Base-by-base conservation (phyloP, 331 rosid species). In the Saraca asoca region DNA sequence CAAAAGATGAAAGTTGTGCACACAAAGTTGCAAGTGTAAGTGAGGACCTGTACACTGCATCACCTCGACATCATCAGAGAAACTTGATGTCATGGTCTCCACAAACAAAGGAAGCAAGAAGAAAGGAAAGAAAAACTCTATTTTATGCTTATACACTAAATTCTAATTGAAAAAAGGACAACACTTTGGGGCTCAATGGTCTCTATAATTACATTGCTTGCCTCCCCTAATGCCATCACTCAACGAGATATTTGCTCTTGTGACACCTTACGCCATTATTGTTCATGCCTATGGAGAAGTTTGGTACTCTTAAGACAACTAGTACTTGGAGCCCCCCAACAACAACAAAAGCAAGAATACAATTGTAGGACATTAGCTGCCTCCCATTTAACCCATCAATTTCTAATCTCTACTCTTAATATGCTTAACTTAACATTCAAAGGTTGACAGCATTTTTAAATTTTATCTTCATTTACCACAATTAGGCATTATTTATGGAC, bases 81-180 rank as follows among this genome's bases (percentile, higher is more conserved):
- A 42, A 62, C n/a, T 62, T 63, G 56, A 46, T 46, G 68, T 18
- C 56, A 46, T 63, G 39, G 44, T 62, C 39, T 43, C 16, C 68
- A 31, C 55, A 66, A 75, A 73, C 74, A 72, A n/a, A 72, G 66
- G 72, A 19, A 57, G 33, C 58, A 67, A 62, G 58, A 33, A 51
- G 59, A 72, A 74, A 65, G 51, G 12, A 24, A n/a, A 24, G 51
- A 57, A 16, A 62, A 57, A 24, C 68, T 14, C 60, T 35, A 80
- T 68, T n/a, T n/a, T 76, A 76, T 80, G 85, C 85, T 57, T 39
- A 17, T 8, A 58, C 78, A 72, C 81, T 68, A 76, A 14, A 73
- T 68, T 80, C 76, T 76, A 72, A 76, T 1, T 24, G 43, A 63
- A 57, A 49, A 72, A 44, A 62, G 76, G 72, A 76, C 85, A 80